phyloP scores from a whole-genome alignment of 1,284 basidiomycete species.

The Irpex lacteus region DNA sequence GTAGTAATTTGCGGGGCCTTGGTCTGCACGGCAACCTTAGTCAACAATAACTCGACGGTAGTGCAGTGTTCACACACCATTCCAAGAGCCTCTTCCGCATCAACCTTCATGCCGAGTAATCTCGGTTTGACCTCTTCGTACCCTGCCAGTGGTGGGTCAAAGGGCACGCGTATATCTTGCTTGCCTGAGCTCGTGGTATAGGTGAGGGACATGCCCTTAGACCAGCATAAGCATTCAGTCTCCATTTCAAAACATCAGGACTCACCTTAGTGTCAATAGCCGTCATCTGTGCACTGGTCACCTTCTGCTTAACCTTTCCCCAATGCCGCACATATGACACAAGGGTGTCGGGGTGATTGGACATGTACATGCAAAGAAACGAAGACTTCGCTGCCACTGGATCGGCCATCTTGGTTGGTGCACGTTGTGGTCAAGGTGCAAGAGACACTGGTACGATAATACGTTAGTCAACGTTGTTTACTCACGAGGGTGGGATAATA shows the following conservation, averaged over 20 bases:
- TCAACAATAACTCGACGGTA: neutral
- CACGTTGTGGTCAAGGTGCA: neutral
- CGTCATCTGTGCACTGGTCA: conserved; percentile 61
- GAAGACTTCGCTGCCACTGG: conserved; percentile 71
- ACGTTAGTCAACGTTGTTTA: too few relatives aligned
- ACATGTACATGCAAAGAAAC: conserved; percentile 83
- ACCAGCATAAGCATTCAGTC: neutral
- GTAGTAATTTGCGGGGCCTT: conserved; percentile 59
- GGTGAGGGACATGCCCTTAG: conserved; percentile 67
- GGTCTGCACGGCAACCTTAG: conserved; percentile 37
- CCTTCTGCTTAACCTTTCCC: conserved; percentile 56
- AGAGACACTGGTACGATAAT: neutral
- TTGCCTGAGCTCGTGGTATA: conserved; percentile 52
- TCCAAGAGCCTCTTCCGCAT: conserved; percentile 69
- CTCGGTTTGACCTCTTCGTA: conserved; percentile 82
- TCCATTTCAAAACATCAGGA: neutral
- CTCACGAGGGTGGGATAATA: too few relatives aligned
- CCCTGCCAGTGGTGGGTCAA: conserved; percentile 66
- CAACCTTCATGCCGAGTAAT: conserved; percentile 68
- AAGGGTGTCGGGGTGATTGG: conserved; percentile 73
- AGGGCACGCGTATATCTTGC: conserved; percentile 48
- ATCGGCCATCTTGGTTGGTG: conserved; percentile 40
- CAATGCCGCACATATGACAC: conserved; percentile 76
- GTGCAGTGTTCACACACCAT: conserved; percentile 49
- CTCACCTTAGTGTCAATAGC: conserved; percentile 60